Evolutionary conservation across 768 basidiomycete genomes (phyloP).

Genomic region (Neoboletus magnificus): DNA sequence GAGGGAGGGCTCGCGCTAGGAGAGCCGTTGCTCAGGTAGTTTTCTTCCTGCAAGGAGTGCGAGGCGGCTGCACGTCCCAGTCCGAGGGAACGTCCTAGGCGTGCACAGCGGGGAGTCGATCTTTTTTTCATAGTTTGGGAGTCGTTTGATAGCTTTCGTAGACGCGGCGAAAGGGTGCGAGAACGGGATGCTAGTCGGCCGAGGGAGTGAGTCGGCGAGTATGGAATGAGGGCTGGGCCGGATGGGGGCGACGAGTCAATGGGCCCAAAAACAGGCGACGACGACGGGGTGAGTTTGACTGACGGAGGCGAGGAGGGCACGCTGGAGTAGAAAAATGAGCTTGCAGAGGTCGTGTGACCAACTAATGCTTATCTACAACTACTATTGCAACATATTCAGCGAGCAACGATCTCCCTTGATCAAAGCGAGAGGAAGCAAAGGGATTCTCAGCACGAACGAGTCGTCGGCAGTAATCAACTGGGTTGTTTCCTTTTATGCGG

Average conservation of each 20-base stretch:
- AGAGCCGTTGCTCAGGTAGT: constrained; percentile 15
- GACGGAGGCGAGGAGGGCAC: constrained; percentile 8
- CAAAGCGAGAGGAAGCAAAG: neutral
- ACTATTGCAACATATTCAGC: neutral
- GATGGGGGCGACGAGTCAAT: constrained; percentile 38
- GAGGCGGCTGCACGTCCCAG: constrained; percentile 7
- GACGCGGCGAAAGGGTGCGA: constrained; percentile 59
- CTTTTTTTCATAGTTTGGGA: constrained; percentile 45
- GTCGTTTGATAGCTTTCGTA: constrained; percentile 42
- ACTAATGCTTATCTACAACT: too few relatives aligned
- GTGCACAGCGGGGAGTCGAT: constrained; percentile 18
- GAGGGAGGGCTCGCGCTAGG: constrained; percentile 6
- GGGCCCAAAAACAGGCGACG: constrained; percentile 42
- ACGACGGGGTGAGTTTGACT: constrained; percentile 44
- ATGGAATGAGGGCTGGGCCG: constrained; percentile 29
- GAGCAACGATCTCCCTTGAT: neutral
- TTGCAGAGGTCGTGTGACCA: constrained; percentile 9
- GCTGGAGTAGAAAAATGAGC: neutral
- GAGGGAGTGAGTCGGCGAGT: constrained; percentile 31
- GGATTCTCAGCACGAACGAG: too few relatives aligned
- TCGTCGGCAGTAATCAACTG: too few relatives aligned
- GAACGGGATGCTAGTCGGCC: constrained; percentile 7
- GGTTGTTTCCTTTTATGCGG: too few relatives aligned
- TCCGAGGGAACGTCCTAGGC: constrained; percentile 22
- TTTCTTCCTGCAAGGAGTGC: constrained; percentile 27